Percentiles rank a stretch among this genome's conserved stretches.
Evolutionary conservation across 257 asterid species (phyloP).

Genomic region (Leonotis leonurus): DNA sequence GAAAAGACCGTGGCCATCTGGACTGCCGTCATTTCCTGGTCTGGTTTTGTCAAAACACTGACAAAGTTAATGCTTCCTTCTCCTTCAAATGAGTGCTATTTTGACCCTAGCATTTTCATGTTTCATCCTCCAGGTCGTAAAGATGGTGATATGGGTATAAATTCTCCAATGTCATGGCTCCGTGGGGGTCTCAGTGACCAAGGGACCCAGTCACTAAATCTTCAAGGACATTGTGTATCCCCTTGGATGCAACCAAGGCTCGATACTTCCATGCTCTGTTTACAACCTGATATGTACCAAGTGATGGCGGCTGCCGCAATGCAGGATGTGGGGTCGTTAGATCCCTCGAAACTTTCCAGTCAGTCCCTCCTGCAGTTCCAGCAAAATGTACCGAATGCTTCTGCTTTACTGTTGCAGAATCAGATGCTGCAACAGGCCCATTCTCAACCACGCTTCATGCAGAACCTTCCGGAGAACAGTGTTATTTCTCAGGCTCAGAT

Average conservation of each 20-base stretch:
- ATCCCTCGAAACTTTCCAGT: constrained; percentile 50
- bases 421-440: constrained; percentile 59
- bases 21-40: constrained; percentile 70
- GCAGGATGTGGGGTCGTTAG: constrained; percentile 48
- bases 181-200: constrained; percentile 63
- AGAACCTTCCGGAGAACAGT: constrained; percentile 48
- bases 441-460: constrained; percentile 51
- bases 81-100: background rate
- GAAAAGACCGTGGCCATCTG: constrained; percentile 91
- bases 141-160: constrained; percentile 51
- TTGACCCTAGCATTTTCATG: background rate
- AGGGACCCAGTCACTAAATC: constrained; percentile 52
- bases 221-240: constrained; percentile 62
- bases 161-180: constrained; percentile 63
- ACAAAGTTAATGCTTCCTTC: background rate
- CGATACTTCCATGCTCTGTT: constrained; percentile 51
- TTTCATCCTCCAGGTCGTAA: constrained; percentile 41
- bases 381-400: constrained; percentile 41
- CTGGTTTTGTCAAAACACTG: constrained; percentile 8
- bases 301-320: constrained; percentile 58
- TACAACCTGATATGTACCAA: constrained; percentile 80
- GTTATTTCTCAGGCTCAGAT: constrained; percentile 66
- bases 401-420: constrained; percentile 51
- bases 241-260: constrained; percentile 87
- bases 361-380: constrained; percentile 65